Conservation (phyloP, 106 monocot species). For the Ottelia alismoides region DNA sequence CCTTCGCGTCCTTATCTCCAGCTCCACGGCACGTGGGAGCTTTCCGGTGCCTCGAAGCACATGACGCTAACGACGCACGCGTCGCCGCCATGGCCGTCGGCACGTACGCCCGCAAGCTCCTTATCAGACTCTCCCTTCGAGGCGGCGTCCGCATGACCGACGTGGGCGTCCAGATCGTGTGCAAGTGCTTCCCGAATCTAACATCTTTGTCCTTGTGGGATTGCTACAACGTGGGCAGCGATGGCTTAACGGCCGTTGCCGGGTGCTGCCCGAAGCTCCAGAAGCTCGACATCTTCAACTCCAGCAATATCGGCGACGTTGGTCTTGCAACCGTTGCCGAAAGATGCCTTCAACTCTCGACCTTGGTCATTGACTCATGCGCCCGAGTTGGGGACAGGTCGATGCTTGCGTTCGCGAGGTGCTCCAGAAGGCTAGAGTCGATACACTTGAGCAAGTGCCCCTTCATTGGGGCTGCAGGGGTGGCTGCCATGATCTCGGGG, state of each 20-base stretch:
- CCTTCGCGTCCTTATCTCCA: slow-evolving; percentile 1
- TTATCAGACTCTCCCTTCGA: slow-evolving; percentile 4
- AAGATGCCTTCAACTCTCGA: slow-evolving; percentile 2
- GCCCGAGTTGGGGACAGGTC: not conserved
- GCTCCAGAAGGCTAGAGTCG: slow-evolving; percentile 1
- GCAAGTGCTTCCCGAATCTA: slow-evolving; percentile 1
- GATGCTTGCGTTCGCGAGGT: slow-evolving; percentile 7
- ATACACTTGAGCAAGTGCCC: slow-evolving; percentile 2
- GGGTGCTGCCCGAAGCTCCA: not conserved
- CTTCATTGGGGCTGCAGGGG: slow-evolving; percentile 1
- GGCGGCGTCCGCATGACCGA: slow-evolving; percentile 2
- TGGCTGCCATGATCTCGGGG: slow-evolving; percentile 6
- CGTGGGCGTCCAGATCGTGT: slow-evolving; percentile 4
- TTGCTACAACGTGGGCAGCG: slow-evolving; percentile 2
- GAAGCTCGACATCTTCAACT: slow-evolving; percentile 2
- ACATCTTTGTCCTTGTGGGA: slow-evolving; percentile 3
- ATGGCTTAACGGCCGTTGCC: slow-evolving; percentile 10
- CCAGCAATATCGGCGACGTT: slow-evolving; percentile 1
- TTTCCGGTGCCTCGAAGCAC: not conserved
- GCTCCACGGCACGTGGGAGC: not conserved
- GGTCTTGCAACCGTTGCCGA: slow-evolving; percentile 3
- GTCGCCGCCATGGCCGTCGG: slow-evolving; percentile 11
- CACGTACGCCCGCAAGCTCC: not conserved
- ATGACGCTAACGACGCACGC: slow-evolving; percentile 6
- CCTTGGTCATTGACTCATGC: slow-evolving; percentile 1